Conservation (phyloP, 106 monocot species). For the Acorus calamus region DNA sequence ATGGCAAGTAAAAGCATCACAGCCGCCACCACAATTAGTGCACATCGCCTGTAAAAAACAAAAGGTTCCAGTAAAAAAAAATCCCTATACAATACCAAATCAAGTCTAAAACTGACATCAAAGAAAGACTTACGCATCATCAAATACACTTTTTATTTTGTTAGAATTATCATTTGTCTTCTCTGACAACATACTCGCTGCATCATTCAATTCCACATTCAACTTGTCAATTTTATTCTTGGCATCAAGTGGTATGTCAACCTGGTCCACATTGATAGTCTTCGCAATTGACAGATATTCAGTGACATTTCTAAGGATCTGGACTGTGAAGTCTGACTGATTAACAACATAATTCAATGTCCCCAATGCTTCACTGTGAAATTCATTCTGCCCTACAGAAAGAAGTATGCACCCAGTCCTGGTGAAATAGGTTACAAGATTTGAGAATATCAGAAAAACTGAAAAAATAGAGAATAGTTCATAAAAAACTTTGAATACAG, state of each 20-base stretch:
- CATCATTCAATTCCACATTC: slow-evolving; percentile 38
- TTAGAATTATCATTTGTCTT: slow-evolving; percentile 59
- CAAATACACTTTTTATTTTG: slow-evolving; percentile 39
- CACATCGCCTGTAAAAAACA: slow-evolving; percentile 23
- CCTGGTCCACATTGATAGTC: slow-evolving; percentile 52
- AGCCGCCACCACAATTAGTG: slow-evolving; percentile 45
- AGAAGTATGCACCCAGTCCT: slow-evolving; percentile 81
- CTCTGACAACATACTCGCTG: slow-evolving; percentile 39
- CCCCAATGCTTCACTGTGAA: slow-evolving; percentile 48
- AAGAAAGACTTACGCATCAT: slow-evolving; percentile 36
- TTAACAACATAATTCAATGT: slow-evolving; percentile 72
- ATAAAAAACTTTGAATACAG: slow-evolving; percentile 1
- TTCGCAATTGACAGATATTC: slow-evolving; percentile 65
- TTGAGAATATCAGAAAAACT: not conserved
- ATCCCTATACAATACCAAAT: no score
- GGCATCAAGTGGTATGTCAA: slow-evolving; percentile 54
- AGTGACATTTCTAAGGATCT: slow-evolving; percentile 73
- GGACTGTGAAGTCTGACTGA: slow-evolving; percentile 79
- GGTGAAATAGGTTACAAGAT: slow-evolving; percentile 4
- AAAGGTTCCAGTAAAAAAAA: no score
- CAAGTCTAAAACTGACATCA: not conserved
- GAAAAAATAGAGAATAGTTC: not conserved
- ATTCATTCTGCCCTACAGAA: slow-evolving; percentile 64
- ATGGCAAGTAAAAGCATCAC: slow-evolving; percentile 63
- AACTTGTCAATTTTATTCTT: slow-evolving; percentile 68